A percentile compares a stretch with the other conserved stretches of the same genome.
Conservation (phyloP, 2,329 filamentous ascomycete species). For the Tympanopsis confertula region DNA sequence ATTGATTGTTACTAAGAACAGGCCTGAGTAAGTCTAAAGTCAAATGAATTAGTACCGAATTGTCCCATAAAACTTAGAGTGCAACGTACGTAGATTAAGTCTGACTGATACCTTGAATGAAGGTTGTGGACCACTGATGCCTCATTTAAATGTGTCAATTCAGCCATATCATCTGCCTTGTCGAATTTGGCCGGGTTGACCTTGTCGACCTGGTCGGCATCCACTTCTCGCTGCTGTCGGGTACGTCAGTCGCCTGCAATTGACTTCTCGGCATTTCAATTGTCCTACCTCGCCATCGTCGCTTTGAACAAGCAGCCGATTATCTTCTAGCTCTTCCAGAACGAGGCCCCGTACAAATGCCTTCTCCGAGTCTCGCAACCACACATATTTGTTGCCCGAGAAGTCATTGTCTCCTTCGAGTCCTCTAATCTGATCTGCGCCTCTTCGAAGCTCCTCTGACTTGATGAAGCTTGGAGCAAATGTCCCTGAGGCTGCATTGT, state of each 20-base stretch:
- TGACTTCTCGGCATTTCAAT: neutral
- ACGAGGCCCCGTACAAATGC: conserved; percentile 92
- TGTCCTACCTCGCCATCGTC: conserved; percentile 74
- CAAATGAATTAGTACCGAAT: neutral
- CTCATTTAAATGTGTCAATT: conserved; percentile 94
- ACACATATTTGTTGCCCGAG: conserved; percentile 95
- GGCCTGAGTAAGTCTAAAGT: conserved; percentile 69
- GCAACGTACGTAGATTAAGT: conserved; percentile 65
- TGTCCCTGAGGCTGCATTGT: conserved; percentile 58
- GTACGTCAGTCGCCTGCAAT: neutral
- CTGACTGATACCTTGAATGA: conserved; percentile 85
- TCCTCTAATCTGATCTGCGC: conserved; percentile 46
- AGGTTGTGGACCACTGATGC: conserved; percentile 96
- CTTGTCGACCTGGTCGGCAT: conserved; percentile 83
- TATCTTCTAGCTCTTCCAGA: conserved; percentile 63
- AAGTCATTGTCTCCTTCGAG: conserved; percentile 98
- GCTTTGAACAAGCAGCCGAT: conserved; percentile 73
- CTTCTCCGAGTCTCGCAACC: conserved; percentile 75
- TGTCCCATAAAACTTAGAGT: neutral
- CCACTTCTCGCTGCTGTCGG: conserved; percentile 69
- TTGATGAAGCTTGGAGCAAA: conserved; percentile 97
- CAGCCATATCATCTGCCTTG: conserved; percentile 98
- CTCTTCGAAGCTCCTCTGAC: conserved; percentile 59
- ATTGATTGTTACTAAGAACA: conserved; percentile 95
- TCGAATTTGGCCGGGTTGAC: conserved; percentile 99